Evolutionary conservation across 805 yeast species (phyloP), one percentile per base, ranked within the genome.

Genomic region (Wilhelminamyces savonicus): DNA sequence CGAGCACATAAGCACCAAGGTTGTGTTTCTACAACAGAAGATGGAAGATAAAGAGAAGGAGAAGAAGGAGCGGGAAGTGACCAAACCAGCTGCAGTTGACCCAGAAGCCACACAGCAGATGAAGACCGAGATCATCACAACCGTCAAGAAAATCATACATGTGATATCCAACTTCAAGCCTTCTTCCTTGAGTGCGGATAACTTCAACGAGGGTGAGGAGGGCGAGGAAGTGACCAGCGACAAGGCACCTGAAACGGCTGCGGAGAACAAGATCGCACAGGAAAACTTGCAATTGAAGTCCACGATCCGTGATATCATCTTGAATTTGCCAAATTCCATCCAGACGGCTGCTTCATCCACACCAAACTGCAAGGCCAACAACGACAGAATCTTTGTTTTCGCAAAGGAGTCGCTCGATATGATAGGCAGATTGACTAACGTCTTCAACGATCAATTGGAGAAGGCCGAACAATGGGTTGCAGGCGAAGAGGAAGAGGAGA

Each of bases 391-490:
- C 1, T 59, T 92, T 16, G 70, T 82, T 4, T 65, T 90, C 36
- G 97, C 97, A 0, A 81, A 82, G 41, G 98, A 92, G 54, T 80
- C 95, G 0, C 60, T 90, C 27, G 92, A 82, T 24, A 83, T 88
- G 86, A 80, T 90, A 21, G 71, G 79, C 23, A 82, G 82, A 34
- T 79, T 90, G 13, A 86, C 87, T 40, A 71, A 70, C 29, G 88
- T 88, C 5, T 86, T 94, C 43, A 90, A 83, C 49, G 88, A 83
- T 27, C 87, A 87, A 29, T 63, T 90, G 31, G 79, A 75, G 27
- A 78, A 79, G 40, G 96, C 96, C 1, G 97, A 92, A 52, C 62
- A 68, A 15, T 90, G 97, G 97, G 73, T 76, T 4, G 56, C 67
- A 43, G 54, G 71, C 40, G 55, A 72, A 53, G 46, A 32, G 46